Conservation (phyloP, 495 filamentous ascomycete species). For the Neurospora cerealis region DNA sequence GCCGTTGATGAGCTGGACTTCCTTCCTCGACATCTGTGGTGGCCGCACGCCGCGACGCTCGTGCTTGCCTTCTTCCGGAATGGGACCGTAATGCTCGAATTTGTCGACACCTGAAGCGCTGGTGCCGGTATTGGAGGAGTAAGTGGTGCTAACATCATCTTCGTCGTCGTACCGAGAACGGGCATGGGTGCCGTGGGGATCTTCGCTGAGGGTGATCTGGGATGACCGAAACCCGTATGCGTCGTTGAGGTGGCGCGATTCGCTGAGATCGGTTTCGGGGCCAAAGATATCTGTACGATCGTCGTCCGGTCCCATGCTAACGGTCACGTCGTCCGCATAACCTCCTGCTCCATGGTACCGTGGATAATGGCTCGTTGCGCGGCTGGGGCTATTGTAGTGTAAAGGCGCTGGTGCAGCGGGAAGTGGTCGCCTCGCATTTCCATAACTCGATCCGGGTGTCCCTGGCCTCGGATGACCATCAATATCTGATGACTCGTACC, state of each 20-base stretch:
- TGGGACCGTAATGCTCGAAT: constrained; percentile 76
- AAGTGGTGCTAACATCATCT: not conserved
- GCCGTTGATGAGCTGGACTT: constrained; percentile 92
- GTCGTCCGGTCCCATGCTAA: constrained; percentile 45
- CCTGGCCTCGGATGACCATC: constrained; percentile 87
- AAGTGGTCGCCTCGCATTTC: constrained; percentile 77
- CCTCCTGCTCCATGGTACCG: not conserved
- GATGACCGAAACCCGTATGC: constrained; percentile 65
- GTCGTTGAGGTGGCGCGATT: constrained; percentile 31
- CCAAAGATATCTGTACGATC: constrained; percentile 70
- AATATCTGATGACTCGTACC: constrained; percentile 78
- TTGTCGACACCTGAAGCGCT: not conserved
- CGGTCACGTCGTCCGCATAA: constrained; percentile 43
- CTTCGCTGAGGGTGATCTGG: constrained; percentile 33
- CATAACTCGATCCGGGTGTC: constrained; percentile 70
- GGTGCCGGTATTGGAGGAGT: not conserved
- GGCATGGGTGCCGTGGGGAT: constrained; percentile 15
- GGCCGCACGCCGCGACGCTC: constrained; percentile 72
- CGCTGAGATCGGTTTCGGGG: constrained; percentile 41
- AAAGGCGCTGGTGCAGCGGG: constrained; percentile 82
- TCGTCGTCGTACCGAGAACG: not conserved
- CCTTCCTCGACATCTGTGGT: constrained; percentile 84
- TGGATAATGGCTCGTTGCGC: not conserved
- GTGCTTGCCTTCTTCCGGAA: constrained; percentile 67
- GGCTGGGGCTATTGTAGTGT: constrained; percentile 21